phyloP scores from a whole-genome alignment of 2,329 filamentous ascomycete species.

The Paramyrothecium roridum region DNA sequence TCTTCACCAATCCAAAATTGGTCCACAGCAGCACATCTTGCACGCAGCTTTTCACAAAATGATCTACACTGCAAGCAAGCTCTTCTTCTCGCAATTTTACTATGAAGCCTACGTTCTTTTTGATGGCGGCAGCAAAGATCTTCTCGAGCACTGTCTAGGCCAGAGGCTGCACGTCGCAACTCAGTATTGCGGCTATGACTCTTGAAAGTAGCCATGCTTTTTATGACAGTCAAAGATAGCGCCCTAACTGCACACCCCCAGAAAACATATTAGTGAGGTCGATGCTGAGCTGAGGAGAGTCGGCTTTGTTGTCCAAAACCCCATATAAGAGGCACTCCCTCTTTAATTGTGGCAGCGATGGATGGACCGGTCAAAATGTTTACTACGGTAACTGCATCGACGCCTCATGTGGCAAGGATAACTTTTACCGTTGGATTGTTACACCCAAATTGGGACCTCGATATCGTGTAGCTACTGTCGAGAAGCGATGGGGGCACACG shows the following conservation, averaged over 20 bases:
- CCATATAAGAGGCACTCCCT: neutral
- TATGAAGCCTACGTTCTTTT: neutral
- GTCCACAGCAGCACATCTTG: neutral
- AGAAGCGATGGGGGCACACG: no score
- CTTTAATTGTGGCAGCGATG: neutral
- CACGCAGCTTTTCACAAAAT: neutral
- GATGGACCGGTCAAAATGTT: neutral
- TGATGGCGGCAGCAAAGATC: neutral
- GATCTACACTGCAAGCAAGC: neutral
- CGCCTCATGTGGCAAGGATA: neutral
- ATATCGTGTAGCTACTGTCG: no score
- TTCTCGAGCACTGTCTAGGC: neutral
- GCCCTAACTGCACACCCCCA: neutral
- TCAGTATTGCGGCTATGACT: neutral
- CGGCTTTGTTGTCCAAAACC: neutral
- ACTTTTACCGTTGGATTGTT: neutral
- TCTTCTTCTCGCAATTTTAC: neutral
- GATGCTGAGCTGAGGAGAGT: neutral
- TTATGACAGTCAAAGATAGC: neutral
- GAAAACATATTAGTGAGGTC: neutral
- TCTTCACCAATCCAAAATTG: no score
- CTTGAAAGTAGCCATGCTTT: neutral
- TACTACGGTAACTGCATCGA: neutral
- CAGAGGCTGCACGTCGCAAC: neutral
- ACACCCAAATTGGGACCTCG: no score